Conservation (phyloP, 805 yeast genomes). For the Kodamaea hsintzibuensis region DNA sequence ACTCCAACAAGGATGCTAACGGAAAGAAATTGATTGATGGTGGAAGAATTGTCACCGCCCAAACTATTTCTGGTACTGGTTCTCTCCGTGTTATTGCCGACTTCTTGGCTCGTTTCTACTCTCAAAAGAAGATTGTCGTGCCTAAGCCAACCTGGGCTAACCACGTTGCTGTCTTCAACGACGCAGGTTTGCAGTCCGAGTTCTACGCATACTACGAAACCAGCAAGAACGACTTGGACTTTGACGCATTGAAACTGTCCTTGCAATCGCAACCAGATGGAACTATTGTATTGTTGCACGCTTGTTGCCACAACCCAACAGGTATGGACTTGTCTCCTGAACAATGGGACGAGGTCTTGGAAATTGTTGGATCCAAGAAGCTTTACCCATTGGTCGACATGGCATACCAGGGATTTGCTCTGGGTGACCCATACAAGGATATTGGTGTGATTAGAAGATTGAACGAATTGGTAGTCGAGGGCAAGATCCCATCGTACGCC, state of each 20-base stretch:
- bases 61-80: conserved; percentile 95
- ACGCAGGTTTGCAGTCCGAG: conserved; percentile 64
- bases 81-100: conserved; percentile 84
- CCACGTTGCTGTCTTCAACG: conserved; percentile 76
- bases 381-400: conserved; percentile 84
- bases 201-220: conserved; percentile 73
- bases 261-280: conserved; percentile 56
- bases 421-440: conserved; percentile 79
- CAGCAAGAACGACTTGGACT: conserved; percentile 60
- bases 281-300: conserved; percentile 76
- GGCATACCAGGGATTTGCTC: conserved; percentile 95
- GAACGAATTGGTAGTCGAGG: conserved; percentile 50
- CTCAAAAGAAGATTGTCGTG: conserved; percentile 57
- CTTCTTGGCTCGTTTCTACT: conserved; percentile 63
- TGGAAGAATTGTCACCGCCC: conserved; percentile 75
- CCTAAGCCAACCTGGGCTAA: conserved; percentile 96
- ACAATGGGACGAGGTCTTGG: conserved; percentile 78
- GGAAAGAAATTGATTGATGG: conserved; percentile 58
- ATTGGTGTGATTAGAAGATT: conserved; percentile 47
- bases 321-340: conserved; percentile 86
- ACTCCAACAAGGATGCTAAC: conserved; percentile 49
- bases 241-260: conserved; percentile 62
- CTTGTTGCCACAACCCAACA: conserved; percentile 97
- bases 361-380: conserved; percentile 55
- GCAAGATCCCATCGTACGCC: conserved; percentile 52